phyloP scores from a whole-genome alignment of 2,329 filamentous ascomycete genomes.

The Boeremia lycopersici region DNA sequence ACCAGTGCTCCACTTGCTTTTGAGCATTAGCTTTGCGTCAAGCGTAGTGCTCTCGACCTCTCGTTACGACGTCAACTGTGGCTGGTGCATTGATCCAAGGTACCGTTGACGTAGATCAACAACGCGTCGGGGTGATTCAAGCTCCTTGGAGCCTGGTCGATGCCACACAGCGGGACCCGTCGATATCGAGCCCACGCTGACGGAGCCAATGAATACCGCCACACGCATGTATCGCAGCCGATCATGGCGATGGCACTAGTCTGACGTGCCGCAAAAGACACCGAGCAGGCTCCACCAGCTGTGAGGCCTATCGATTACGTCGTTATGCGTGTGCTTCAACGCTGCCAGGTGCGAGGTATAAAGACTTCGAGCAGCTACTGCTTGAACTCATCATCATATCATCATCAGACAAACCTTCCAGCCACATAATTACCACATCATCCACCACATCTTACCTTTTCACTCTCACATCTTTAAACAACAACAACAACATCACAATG shows the following conservation, averaged over 20 bases:
- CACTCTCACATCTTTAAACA: background rate
- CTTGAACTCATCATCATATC: constrained; percentile 19
- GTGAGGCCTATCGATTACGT: constrained; percentile 30
- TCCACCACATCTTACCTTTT: background rate
- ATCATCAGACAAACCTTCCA: constrained; percentile 13
- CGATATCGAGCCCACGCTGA: constrained; percentile 1
- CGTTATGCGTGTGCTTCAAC: constrained; percentile 20
- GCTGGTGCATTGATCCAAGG: constrained; percentile 15
- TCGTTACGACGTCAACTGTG: constrained; percentile 15
- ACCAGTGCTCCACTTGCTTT: constrained; percentile 7
- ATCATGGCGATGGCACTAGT: constrained; percentile 2
- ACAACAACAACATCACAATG: constrained; percentile 48
- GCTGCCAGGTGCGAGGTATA: constrained; percentile 21
- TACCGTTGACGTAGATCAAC: constrained; percentile 24
- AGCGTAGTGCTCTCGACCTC: constrained; percentile 11
- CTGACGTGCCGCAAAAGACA: constrained; percentile 5
- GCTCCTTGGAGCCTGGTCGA: constrained; percentile 6
- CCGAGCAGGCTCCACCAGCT: constrained; percentile 5
- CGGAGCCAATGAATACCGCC: constrained; percentile 10
- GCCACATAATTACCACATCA: constrained; percentile 1
- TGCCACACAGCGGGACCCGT: constrained; percentile 14
- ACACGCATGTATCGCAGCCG: constrained; percentile 1
- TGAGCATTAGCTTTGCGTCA: constrained; percentile 18
- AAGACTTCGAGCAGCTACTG: constrained; percentile 19
- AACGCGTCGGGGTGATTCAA: constrained; percentile 7